Evolutionary conservation across 2,329 filamentous ascomycete species (phyloP).

Genomic region (Dactylellina haptotyla): DNA sequence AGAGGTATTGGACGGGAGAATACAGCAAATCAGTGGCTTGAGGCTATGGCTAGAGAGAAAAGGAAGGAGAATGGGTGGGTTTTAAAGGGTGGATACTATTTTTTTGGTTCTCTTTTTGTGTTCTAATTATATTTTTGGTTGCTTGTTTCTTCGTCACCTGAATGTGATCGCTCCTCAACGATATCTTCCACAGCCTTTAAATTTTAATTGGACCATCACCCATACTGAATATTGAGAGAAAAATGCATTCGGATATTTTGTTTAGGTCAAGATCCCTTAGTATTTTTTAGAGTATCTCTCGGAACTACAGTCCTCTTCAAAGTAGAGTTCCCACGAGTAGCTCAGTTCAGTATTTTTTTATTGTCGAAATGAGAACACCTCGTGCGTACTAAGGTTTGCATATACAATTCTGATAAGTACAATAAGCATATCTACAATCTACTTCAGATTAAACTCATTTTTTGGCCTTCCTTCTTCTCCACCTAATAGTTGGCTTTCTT

Average conservation of each 20-base stretch:
- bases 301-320: no score
- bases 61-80: not conserved
- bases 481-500: conserved; percentile 29
- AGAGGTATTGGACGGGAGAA: no score
- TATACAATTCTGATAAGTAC: no score
- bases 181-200: not conserved
- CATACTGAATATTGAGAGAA: not conserved
- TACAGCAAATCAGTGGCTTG: no score
- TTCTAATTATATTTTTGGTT: not conserved
- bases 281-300: no score
- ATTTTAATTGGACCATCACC: not conserved
- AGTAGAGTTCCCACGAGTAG: no score
- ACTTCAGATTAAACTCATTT: not conserved
- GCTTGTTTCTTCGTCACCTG: not conserved
- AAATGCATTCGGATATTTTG: no score
- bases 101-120: not conserved
- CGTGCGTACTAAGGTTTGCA: no score
- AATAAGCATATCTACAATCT: no score
- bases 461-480: conserved; percentile 34
- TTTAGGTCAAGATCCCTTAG: no score
- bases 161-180: not conserved
- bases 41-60: not conserved
- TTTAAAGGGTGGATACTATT: not conserved
- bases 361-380: no score
- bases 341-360: no score